phyloP scores from a whole-genome alignment of 177 flowering plant species.

The Tripterygium wilfordii region DNA sequence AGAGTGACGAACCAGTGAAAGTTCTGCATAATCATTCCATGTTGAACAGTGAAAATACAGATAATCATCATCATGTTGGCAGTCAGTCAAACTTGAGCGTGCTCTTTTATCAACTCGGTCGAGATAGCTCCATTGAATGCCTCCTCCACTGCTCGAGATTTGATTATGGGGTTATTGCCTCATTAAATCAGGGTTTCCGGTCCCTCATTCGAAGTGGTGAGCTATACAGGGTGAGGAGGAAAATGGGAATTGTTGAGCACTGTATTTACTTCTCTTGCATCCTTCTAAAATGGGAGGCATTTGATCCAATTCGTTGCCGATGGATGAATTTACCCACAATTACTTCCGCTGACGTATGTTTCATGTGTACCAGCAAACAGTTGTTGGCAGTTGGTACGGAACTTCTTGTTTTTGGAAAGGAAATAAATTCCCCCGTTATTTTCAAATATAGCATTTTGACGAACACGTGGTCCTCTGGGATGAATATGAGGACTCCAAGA shows the following conservation, averaged over 20 bases:
- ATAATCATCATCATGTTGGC: conserved; percentile 8
- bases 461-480: conserved; percentile 51
- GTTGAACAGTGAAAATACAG: too few relatives aligned
- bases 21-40: too few relatives aligned
- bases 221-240: conserved; percentile 43
- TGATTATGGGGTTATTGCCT: conserved; percentile 58
- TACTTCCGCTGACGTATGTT: conserved; percentile 55
- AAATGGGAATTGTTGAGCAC: conserved; percentile 48
- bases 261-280: conserved; percentile 69
- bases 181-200: conserved; percentile 44
- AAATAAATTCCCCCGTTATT: conserved; percentile 41
- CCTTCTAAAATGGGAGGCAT: conserved; percentile 65
- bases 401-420: conserved; percentile 70
- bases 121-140: conserved; percentile 47
- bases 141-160: conserved; percentile 46
- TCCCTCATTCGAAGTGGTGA: conserved; percentile 41
- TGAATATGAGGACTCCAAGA: conserved; percentile 51
- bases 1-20: conserved; percentile 4
- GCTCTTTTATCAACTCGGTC: conserved; percentile 30
- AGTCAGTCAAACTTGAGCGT: conserved; percentile 21
- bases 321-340: conserved; percentile 72
- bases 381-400: conserved; percentile 73
- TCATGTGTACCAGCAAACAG: conserved; percentile 64
- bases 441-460: conserved; percentile 50
- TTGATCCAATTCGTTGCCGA: conserved; percentile 41